Evolutionary conservation across 1,139 yeast species (phyloP).

Genomic region (Scheffersomyces insectosa): DNA sequence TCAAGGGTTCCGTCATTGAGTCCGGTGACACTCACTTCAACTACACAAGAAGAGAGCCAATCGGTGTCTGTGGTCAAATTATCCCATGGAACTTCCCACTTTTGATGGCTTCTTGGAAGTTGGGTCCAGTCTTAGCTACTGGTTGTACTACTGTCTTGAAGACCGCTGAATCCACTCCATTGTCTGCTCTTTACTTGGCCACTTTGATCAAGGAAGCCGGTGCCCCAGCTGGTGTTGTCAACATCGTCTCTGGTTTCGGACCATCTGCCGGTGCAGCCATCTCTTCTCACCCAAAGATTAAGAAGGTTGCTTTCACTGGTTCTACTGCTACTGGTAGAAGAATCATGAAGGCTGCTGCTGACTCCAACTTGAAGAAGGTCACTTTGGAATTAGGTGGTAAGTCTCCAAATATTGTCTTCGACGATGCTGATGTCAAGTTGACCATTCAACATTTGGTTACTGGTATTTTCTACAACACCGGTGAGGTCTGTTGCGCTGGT

Average conservation of each 20-base stretch:
- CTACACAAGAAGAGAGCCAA: conserved; percentile 32
- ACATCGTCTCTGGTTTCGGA: conserved; percentile 35
- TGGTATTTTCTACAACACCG: conserved; percentile 79
- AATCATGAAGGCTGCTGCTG: conserved; percentile 35
- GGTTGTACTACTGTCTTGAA: conserved; percentile 37
- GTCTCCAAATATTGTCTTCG: conserved; percentile 32
- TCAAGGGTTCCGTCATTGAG: conserved; percentile 22
- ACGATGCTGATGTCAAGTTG: conserved; percentile 28
- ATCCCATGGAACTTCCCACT: conserved; percentile 43
- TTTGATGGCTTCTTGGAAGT: conserved; percentile 39
- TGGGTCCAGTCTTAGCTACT: conserved; percentile 36
- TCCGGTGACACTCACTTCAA: conserved; percentile 25
- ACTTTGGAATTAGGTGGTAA: conserved; percentile 39
- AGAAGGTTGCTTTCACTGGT: conserved; percentile 39
- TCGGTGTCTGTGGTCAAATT: conserved; percentile 41
- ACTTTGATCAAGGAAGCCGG: conserved; percentile 30
- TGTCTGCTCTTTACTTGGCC: conserved; percentile 34
- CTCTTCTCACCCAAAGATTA: conserved; percentile 30
- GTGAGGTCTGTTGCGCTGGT: conserved; percentile 89
- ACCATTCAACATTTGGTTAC: conserved; percentile 61
- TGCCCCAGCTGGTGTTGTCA: conserved; percentile 35
- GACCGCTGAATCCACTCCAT: conserved; percentile 37
- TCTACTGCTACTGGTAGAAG: conserved; percentile 36
- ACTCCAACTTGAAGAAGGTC: conserved; percentile 32
- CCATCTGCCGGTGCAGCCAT: conserved; percentile 33